Evolutionary conservation across 2,329 filamentous ascomycete species (phyloP).

Genomic region (Hypoxylon sp.): DNA sequence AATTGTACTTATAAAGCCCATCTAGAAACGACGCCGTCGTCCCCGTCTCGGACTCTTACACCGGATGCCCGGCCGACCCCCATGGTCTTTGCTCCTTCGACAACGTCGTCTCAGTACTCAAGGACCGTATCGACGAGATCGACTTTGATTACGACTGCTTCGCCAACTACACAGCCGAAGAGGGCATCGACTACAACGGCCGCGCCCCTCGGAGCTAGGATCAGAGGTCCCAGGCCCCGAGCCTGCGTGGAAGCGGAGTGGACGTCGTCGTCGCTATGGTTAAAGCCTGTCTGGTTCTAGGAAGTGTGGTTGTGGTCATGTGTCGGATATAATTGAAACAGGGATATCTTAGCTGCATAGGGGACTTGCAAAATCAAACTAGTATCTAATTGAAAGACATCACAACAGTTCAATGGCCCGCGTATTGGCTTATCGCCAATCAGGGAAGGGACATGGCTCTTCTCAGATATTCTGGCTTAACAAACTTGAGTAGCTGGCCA

Average conservation of each 20-base stretch:
- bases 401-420: not conserved
- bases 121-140: slow-evolving; percentile 51
- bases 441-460: too few species aligned
- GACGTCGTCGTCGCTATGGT: slow-evolving; percentile 9
- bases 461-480: too few species aligned
- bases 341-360: not conserved
- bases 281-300: slow-evolving; percentile 24
- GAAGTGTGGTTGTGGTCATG: slow-evolving; percentile 18
- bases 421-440: too few species aligned
- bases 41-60: slow-evolving; percentile 47
- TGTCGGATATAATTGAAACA: slow-evolving; percentile 4
- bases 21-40: slow-evolving; percentile 52
- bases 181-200: slow-evolving; percentile 51
- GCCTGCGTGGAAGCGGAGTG: slow-evolving; percentile 17
- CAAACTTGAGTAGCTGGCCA: too few species aligned
- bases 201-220: slow-evolving; percentile 45
- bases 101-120: slow-evolving; percentile 49
- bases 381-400: not conserved
- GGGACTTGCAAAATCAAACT: not conserved
- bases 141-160: slow-evolving; percentile 52
- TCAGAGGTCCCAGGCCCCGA: slow-evolving; percentile 25
- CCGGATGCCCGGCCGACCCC: slow-evolving; percentile 46
- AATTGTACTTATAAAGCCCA: not conserved
- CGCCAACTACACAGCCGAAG: slow-evolving; percentile 46
- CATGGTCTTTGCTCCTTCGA: slow-evolving; percentile 52